Evolutionary conservation across 371 early-diverging fungal genomes (phyloP), one percentile per base, ranked within the genome.

Genomic region (Apophysomyces ossiformis): DNA sequence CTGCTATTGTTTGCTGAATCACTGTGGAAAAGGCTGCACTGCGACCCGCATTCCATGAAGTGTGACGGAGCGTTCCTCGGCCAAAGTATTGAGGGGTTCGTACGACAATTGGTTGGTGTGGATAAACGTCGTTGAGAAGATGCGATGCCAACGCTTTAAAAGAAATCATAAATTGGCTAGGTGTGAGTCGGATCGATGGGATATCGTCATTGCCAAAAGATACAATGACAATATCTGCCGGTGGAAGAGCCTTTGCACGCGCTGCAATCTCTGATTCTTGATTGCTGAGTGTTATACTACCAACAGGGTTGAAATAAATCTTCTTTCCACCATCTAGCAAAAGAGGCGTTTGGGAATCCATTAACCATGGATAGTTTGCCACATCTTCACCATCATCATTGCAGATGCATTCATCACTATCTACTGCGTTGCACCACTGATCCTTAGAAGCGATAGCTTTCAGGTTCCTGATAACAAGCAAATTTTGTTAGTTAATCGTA

Each of bases 21-120:
- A 72, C 60, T 26, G 70, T 73, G 5, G 76, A 62, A 64, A 73
- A 80, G 6, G 78, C 76, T 16, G 61, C 61, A 57, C 78, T 77
- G n/a, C 73, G 70, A 0, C 77, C 76, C 21, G 71, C 64, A 43
- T 73, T 77, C 68, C 70, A 74, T 11, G 71, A 57, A 6, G 69
- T 65, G 13, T 46, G 57, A 18, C 64, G 65, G 6, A 62, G 16
- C 12, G 57, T 26, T 6, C 61, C 68, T 43, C 66, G 50, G 15
- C 66, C 61, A 36, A 71, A 67, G 41, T 67, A 74, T 38, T 74
- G 71, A 0, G 77, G 77, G 38, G 77, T 75, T 13, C 74, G 70
- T 21, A 80, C 60, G 35, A 77, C 61, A 15, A 80, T 72, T 0
- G 44, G 38, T 43, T 77, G 72, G 2, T 66, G 38, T 46, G 68